A percentile compares a stretch with the other conserved stretches of the same genome.
These are phyloP conservation scores for Canariomyces notabilis DNA, from an alignment of 2,329 filamentous ascomycete species.

Conservation along the genomic window DNA sequence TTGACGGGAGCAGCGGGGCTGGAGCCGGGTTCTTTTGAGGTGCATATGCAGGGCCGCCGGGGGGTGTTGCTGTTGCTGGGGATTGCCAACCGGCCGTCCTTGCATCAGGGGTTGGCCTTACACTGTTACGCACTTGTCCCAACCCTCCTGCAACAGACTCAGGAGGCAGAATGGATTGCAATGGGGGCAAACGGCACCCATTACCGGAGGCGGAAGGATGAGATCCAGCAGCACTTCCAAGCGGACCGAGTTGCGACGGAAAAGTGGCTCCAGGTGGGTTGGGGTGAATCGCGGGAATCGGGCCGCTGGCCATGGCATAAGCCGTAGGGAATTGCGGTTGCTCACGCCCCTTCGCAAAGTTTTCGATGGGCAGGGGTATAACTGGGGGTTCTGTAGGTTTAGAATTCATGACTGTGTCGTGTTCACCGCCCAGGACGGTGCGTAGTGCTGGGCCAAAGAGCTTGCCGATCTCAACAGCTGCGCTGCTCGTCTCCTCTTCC, in stretches of 20 bases:
- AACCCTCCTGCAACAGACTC: neutral
- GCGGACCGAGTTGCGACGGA: neutral
- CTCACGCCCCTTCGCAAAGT: too few relatives aligned
- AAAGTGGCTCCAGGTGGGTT: neutral
- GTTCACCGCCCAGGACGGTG: conserved; percentile 1
- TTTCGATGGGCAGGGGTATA: too few relatives aligned
- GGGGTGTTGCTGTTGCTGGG: neutral
- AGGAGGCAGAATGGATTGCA: neutral
- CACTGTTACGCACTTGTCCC: neutral
- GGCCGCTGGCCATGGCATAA: neutral
- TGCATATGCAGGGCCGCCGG: too few relatives aligned
- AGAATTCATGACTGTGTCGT: neutral
- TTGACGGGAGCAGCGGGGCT: neutral
- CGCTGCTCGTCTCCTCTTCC: neutral
- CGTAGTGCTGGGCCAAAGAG: neutral
- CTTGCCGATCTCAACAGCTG: neutral
- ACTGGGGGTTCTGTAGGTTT: neutral
- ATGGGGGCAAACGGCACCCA: neutral
- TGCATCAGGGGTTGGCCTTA: neutral
- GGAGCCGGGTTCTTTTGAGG: too few relatives aligned
- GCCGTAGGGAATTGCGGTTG: too few relatives aligned
- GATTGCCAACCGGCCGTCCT: neutral
- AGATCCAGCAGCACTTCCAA: neutral
- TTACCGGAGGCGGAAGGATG: conserved; percentile 1
- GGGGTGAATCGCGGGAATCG: too few relatives aligned